phyloP scores from a whole-genome alignment of 2,329 filamentous ascomycete species.

The Neoarthrinium moseri region DNA sequence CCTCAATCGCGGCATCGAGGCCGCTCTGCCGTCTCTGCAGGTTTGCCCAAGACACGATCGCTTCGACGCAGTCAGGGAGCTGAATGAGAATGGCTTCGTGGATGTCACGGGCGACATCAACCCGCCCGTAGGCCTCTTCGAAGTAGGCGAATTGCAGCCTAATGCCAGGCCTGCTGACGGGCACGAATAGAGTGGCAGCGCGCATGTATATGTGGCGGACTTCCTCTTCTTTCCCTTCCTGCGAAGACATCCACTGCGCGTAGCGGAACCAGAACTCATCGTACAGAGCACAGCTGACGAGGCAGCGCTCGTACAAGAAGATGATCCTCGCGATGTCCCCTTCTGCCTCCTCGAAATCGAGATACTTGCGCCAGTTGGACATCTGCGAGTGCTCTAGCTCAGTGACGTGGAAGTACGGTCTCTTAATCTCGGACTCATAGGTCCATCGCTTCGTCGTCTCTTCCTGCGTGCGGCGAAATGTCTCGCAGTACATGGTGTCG shows the following conservation, averaged over 20 bases:
- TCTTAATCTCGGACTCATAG: constrained; percentile 91
- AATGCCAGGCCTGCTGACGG: constrained; percentile 79
- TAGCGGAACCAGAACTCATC: constrained; percentile 99
- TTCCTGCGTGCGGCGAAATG: constrained; percentile 77
- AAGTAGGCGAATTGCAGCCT: constrained; percentile 92
- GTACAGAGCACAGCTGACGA: constrained; percentile 91
- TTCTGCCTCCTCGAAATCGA: constrained; percentile 91
- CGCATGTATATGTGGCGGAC: constrained; percentile 89
- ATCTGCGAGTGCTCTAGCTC: constrained; percentile 85
- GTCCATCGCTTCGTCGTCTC: constrained; percentile 94
- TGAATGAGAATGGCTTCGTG: constrained; percentile 75
- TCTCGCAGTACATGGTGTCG: constrained; percentile 76
- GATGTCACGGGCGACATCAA: constrained; percentile 79
- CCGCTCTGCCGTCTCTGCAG: constrained; percentile 80
- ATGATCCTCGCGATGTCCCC: constrained; percentile 72
- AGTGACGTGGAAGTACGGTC: constrained; percentile 95
- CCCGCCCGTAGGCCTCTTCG: constrained; percentile 78
- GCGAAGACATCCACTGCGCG: constrained; percentile 85
- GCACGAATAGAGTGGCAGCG: constrained; percentile 81
- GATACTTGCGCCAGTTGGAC: constrained; percentile 89
- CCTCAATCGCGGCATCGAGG: constrained; percentile 78
- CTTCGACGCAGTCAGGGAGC: constrained; percentile 81
- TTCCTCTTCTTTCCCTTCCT: constrained; percentile 81
- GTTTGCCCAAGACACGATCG: constrained; percentile 85
- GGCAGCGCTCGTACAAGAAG: constrained; percentile 89